Evolutionary conservation across 768 basidiomycete genomes (phyloP).

Genomic region (Collybiopsis confluens): DNA sequence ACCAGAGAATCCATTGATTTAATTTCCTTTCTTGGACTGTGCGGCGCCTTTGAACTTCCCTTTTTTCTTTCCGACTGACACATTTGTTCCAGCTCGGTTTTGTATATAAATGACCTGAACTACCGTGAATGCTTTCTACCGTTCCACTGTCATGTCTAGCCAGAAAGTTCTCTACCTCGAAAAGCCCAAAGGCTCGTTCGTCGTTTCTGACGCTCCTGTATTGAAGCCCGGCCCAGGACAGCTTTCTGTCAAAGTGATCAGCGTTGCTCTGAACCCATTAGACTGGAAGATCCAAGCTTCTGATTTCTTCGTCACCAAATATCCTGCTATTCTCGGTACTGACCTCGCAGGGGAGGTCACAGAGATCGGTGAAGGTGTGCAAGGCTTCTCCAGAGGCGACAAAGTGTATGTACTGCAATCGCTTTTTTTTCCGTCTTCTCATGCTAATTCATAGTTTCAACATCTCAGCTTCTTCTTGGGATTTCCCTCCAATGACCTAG

Average conservation of each 20-base stretch:
- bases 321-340: constrained; percentile 42
- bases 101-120: not conserved
- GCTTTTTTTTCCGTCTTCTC: too few species aligned
- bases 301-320: constrained; percentile 33
- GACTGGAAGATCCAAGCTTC: constrained; percentile 30
- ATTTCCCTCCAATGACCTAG: constrained; percentile 31
- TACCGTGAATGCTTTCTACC: not conserved
- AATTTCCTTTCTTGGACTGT: too few species aligned
- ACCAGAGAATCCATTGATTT: too few species aligned
- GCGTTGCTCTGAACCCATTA: constrained; percentile 1
- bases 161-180: constrained; percentile 4
- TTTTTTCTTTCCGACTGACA: too few species aligned
- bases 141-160: constrained; percentile 1
- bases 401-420: constrained; percentile 36
- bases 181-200: not conserved
- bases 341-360: constrained; percentile 52
- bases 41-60: too few species aligned
- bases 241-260: constrained; percentile 1
- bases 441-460: not conserved
- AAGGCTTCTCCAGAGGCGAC: constrained; percentile 45
- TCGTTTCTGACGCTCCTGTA: not conserved
- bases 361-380: constrained; percentile 48
- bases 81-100: too few species aligned
- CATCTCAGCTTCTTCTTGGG: constrained; percentile 35
- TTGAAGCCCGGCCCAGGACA: constrained; percentile 1